These are phyloP conservation scores for Saturnispora ahearnii DNA, from an alignment of 805 yeast species.

Conservation along the genomic window DNA sequence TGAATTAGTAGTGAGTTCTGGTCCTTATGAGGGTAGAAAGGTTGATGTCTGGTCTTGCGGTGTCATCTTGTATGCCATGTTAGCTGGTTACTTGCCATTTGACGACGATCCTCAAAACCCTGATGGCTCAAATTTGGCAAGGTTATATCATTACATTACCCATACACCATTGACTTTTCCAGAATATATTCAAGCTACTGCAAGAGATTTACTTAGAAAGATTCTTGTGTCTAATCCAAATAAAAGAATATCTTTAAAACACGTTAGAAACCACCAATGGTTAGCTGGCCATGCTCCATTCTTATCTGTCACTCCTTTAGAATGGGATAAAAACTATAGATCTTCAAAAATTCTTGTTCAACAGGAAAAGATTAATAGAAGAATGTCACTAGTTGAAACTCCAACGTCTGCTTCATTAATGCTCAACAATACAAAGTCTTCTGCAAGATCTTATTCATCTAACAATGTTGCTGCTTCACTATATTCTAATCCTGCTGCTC, in stretches of 20 bases:
- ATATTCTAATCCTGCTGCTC: slow-evolving; percentile 52
- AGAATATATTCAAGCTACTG: slow-evolving; percentile 81
- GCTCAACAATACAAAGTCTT: slow-evolving; percentile 23
- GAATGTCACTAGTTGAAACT: slow-evolving; percentile 38
- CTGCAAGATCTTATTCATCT: slow-evolving; percentile 30
- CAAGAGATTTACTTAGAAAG: slow-evolving; percentile 81
- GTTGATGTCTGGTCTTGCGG: slow-evolving; percentile 98
- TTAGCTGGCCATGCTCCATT: slow-evolving; percentile 73
- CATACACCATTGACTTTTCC: slow-evolving; percentile 91
- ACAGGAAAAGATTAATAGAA: slow-evolving; percentile 25
- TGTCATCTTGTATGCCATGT: slow-evolving; percentile 89
- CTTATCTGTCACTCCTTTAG: slow-evolving; percentile 74
- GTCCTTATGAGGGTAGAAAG: slow-evolving; percentile 84
- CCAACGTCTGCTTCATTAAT: slow-evolving; percentile 34
- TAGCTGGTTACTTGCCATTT: slow-evolving; percentile 94
- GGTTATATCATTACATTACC: slow-evolving; percentile 85
- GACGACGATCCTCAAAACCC: slow-evolving; percentile 97
- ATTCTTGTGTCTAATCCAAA: slow-evolving; percentile 80
- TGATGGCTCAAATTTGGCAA: slow-evolving; percentile 88
- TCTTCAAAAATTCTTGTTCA: slow-evolving; percentile 26
- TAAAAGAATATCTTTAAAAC: slow-evolving; percentile 58
- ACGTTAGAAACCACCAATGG: slow-evolving; percentile 82
- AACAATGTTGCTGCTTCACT: slow-evolving; percentile 30
- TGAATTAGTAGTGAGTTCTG: slow-evolving; percentile 79
- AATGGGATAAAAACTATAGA: slow-evolving; percentile 70